A percentile compares a stretch with the other conserved stretches of the same genome.
Evolutionary conservation across 1,139 yeast genomes (phyloP).

Genomic region (Schwanniomyces etchellsii): DNA sequence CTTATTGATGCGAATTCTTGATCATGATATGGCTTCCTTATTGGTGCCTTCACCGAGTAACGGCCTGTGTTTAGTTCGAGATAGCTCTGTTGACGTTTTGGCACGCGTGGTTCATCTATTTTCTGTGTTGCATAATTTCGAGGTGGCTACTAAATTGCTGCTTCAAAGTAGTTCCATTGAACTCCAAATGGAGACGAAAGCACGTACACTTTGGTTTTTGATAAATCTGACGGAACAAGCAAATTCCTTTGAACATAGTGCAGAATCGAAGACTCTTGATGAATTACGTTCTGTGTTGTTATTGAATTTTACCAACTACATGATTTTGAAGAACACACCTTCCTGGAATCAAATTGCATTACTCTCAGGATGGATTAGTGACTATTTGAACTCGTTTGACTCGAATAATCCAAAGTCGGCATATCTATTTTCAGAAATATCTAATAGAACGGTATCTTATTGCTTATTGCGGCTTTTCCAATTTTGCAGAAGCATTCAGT

Average conservation of each 20-base stretch:
- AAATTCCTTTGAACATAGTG: not conserved
- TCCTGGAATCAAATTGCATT: conserved; percentile 24
- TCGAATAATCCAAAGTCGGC: conserved; percentile 4
- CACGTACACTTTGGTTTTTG: conserved; percentile 32
- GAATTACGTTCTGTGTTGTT: conserved; percentile 26
- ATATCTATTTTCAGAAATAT: conserved; percentile 5
- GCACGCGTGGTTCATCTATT: conserved; percentile 21
- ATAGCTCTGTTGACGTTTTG: not conserved
- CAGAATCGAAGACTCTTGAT: conserved; percentile 13
- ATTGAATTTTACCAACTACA: conserved; percentile 24
- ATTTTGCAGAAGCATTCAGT: conserved; percentile 14
- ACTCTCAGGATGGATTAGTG: conserved; percentile 27
- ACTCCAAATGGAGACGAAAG: conserved; percentile 26
- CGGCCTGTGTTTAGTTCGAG: not conserved
- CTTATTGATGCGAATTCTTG: conserved; percentile 11
- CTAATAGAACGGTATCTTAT: conserved; percentile 17
- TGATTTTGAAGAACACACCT: conserved; percentile 20
- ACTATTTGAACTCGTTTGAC: conserved; percentile 12
- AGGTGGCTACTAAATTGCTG: conserved; percentile 25
- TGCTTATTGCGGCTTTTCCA: conserved; percentile 19
- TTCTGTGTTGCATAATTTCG: conserved; percentile 33
- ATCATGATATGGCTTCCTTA: conserved; percentile 6
- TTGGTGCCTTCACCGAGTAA: not conserved
- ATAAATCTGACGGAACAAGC: conserved; percentile 9
- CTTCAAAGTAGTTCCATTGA: conserved; percentile 17